These are phyloP conservation scores for Amanita polypyramis DNA, from an alignment of 768 basidiomycete species.

Conservation along the genomic window DNA sequence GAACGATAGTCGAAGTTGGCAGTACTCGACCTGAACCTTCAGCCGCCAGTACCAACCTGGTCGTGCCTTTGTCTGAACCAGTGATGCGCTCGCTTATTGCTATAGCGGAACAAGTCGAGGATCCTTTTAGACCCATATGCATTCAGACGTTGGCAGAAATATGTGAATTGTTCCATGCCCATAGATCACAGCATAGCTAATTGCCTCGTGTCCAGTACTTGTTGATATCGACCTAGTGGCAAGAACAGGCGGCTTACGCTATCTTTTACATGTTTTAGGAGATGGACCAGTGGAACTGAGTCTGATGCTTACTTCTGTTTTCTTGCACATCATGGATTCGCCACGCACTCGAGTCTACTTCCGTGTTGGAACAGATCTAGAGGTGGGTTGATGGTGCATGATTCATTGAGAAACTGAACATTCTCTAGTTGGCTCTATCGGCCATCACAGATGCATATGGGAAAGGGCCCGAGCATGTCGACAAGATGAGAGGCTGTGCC, in stretches of 20 bases:
- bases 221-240: slow-evolving; percentile 80
- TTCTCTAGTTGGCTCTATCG: slow-evolving; percentile 64
- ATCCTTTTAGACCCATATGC: slow-evolving; percentile 73
- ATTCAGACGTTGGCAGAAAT: slow-evolving; percentile 88
- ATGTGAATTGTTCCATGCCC: slow-evolving; percentile 35
- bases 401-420: background rate
- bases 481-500: slow-evolving; percentile 68
- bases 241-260: slow-evolving; percentile 74
- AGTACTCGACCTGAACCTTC: slow-evolving; percentile 42
- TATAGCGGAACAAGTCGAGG: slow-evolving; percentile 87
- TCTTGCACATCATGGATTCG: slow-evolving; percentile 77
- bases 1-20: slow-evolving; percentile 70
- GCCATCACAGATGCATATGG: slow-evolving; percentile 92
- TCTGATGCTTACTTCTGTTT: slow-evolving; percentile 66
- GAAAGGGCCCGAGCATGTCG: slow-evolving; percentile 66
- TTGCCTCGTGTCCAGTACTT: slow-evolving; percentile 43
- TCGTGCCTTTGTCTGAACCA: slow-evolving; percentile 58
- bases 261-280: slow-evolving; percentile 78
- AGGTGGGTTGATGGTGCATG: slow-evolving; percentile 40
- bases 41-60: slow-evolving; percentile 29
- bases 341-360: slow-evolving; percentile 75
- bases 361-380: slow-evolving; percentile 76
- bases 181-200: background rate
- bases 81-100: slow-evolving; percentile 87
- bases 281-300: slow-evolving; percentile 83